These are phyloP conservation scores for Agrocybe pediades DNA, from an alignment of 768 basidiomycete species.

Conservation along the genomic window DNA sequence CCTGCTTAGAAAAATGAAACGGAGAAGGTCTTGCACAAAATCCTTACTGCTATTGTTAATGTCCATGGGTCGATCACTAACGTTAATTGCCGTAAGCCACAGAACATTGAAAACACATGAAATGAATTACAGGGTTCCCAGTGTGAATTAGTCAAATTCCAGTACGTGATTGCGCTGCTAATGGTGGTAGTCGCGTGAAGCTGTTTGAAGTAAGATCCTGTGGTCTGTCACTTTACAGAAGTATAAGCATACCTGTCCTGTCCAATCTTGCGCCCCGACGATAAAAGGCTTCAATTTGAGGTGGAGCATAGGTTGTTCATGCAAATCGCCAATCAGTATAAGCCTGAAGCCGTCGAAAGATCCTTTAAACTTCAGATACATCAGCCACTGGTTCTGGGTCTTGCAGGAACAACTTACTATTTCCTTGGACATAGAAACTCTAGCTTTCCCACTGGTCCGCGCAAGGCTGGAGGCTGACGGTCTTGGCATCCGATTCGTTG, in stretches of 20 bases:
- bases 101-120: neutral
- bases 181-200: constrained; percentile 82
- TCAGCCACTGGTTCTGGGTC: neutral
- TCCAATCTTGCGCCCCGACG: constrained; percentile 89
- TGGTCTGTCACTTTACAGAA: neutral
- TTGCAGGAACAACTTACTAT: constrained; percentile 50
- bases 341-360: constrained; percentile 91
- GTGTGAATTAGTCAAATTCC: constrained; percentile 96
- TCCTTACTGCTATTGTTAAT: constrained; percentile 66
- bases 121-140: constrained; percentile 85
- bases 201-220: constrained; percentile 37
- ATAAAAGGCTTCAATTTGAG: constrained; percentile 84
- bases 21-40: constrained; percentile 6
- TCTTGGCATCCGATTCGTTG: neutral
- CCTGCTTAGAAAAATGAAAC: neutral
- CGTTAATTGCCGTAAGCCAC: constrained; percentile 5
- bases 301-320: constrained; percentile 94
- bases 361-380: constrained; percentile 65
- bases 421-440: constrained; percentile 68
- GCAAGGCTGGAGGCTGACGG: constrained; percentile 2
- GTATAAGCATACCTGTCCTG: constrained; percentile 66
- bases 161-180: constrained; percentile 86
- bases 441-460: constrained; percentile 38
- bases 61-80: constrained; percentile 96
- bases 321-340: constrained; percentile 90